Percentiles rank a stretch among this genome's conserved stretches.
Evolutionary conservation across 2,329 filamentous ascomycete genomes (phyloP).

Genomic region (Neocatenulostroma microsporum): DNA sequence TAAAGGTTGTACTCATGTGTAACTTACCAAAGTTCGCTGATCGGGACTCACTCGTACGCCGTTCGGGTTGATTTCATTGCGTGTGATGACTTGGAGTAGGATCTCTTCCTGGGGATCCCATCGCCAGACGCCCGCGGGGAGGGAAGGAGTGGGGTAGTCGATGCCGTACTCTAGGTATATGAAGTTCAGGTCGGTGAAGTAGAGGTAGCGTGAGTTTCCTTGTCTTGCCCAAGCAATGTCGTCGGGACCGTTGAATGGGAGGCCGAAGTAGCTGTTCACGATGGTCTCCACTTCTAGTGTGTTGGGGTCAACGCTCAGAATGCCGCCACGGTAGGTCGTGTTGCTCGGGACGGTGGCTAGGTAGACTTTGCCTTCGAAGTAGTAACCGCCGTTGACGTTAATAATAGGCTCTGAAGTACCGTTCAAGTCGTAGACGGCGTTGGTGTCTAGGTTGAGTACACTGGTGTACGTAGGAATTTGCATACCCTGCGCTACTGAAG

Average conservation of each 20-base stretch:
- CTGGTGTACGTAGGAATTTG: not conserved
- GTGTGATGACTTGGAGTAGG: not conserved
- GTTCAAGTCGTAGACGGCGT: not conserved
- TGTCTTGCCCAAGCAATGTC: not conserved
- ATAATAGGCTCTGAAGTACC: not conserved
- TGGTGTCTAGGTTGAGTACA: not conserved
- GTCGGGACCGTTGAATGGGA: not conserved
- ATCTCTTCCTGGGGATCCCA: not conserved
- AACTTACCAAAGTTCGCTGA: no score
- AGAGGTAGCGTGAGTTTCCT: not conserved
- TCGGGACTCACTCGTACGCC: conserved; percentile 2
- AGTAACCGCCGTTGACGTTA: conserved; percentile 1
- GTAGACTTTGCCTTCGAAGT: conserved; percentile 1
- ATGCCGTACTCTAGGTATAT: not conserved
- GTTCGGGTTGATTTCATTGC: not conserved
- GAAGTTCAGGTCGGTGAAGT: not conserved
- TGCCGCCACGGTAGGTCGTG: conserved; percentile 5
- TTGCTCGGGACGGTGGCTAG: conserved; percentile 1
- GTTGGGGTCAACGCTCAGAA: not conserved
- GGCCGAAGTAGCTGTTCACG: conserved; percentile 1
- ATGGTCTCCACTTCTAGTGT: not conserved
- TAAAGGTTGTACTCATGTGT: no score
- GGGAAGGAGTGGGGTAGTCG: conserved; percentile 5
- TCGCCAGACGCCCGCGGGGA: not conserved
- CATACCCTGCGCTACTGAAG: not conserved